phyloP scores from a whole-genome alignment of 805 yeast genomes.

The Brettanomyces naardenensis region DNA sequence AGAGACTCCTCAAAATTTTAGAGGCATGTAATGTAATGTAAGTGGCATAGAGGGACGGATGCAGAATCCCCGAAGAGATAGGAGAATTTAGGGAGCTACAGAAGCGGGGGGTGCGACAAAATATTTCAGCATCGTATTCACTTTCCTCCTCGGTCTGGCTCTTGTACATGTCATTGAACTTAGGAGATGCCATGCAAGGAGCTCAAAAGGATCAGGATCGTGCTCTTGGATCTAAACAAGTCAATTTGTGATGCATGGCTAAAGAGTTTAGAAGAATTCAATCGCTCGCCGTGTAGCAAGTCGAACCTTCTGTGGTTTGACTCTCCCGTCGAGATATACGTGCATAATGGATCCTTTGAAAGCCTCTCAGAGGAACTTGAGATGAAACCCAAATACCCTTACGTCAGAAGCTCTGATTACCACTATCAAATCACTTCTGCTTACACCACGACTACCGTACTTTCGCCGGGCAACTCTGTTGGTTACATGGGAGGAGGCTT shows the following conservation, averaged over 20 bases:
- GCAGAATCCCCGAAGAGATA: not conserved
- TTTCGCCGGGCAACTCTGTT: slow-evolving; percentile 45
- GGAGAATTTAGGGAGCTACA: no score
- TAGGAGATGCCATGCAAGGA: slow-evolving; percentile 3
- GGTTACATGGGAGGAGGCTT: slow-evolving; percentile 48
- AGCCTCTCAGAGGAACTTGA: slow-evolving; percentile 5
- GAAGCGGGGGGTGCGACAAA: no score
- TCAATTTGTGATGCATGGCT: slow-evolving; percentile 16
- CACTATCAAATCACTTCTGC: slow-evolving; percentile 7
- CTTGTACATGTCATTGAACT: not conserved
- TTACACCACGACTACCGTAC: slow-evolving; percentile 25
- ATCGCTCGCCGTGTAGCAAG: slow-evolving; percentile 2
- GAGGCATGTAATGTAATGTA: not conserved
- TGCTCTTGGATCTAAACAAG: slow-evolving; percentile 17
- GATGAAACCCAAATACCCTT: slow-evolving; percentile 7
- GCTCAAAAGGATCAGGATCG: slow-evolving; percentile 10
- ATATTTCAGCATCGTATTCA: not conserved
- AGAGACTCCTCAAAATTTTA: not conserved
- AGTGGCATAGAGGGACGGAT: not conserved
- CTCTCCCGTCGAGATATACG: slow-evolving; percentile 12
- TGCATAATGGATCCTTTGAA: slow-evolving; percentile 15
- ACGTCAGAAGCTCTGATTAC: slow-evolving; percentile 5
- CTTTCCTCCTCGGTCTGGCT: not conserved
- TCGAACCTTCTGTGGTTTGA: slow-evolving; percentile 13
- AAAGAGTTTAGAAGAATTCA: slow-evolving; percentile 9